Evolutionary conservation across 179 eudicot genomes (phyloP).

Genomic region (Beta corolliflora): DNA sequence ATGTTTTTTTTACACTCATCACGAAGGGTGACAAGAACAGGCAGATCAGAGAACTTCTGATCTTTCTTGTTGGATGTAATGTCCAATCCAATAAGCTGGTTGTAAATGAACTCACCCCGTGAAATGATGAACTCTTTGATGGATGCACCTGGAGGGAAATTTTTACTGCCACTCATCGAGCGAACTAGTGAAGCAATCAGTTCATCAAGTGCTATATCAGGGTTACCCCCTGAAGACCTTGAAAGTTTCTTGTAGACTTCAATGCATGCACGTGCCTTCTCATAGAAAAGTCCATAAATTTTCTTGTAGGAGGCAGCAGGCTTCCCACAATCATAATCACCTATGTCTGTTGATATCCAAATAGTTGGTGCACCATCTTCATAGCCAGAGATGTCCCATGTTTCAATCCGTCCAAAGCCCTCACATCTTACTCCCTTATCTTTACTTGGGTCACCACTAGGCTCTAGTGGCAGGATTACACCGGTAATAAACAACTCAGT

Average conservation of each 20-base stretch:
- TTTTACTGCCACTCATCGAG: conserved; percentile 74
- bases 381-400: conserved; percentile 94
- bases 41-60: conserved; percentile 52
- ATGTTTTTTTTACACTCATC: conserved; percentile 58
- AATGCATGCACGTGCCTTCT: conserved; percentile 76
- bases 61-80: conserved; percentile 62
- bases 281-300: conserved; percentile 69
- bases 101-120: conserved; percentile 86
- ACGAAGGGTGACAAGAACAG: conserved; percentile 67
- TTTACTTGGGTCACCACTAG: conserved; percentile 52
- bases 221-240: conserved; percentile 77
- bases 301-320: conserved; percentile 68
- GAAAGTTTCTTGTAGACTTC: conserved; percentile 81
- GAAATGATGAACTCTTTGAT: conserved; percentile 79
- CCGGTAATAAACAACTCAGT: conserved; percentile 75
- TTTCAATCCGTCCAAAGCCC: conserved; percentile 88
- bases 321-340: conserved; percentile 84
- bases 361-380: conserved; percentile 95
- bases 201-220: conserved; percentile 67
- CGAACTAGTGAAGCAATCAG: conserved; percentile 81
- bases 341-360: conserved; percentile 84
- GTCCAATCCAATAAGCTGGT: conserved; percentile 87
- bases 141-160: conserved; percentile 60
- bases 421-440: conserved; percentile 73
- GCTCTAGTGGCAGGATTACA: conserved; percentile 69